phyloP scores from a whole-genome alignment of 108 stramenopile species.

The Fragilariopsis cylindrus region DNA sequence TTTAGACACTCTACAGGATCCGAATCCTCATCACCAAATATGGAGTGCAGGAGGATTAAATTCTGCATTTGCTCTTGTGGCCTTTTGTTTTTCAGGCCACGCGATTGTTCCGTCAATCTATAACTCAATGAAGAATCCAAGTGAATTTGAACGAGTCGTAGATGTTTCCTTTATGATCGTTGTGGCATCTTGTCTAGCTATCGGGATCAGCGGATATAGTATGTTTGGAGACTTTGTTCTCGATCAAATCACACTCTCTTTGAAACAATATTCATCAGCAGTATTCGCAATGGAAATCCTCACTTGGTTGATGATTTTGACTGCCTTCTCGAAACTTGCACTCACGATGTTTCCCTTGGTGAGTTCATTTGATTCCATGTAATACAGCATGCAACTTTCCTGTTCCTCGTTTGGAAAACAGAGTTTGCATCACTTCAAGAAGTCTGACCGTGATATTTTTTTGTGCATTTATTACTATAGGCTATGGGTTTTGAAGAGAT shows the following conservation, averaged over 20 bases:
- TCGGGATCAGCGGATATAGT: constrained; percentile 69
- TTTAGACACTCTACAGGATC: constrained; percentile 15
- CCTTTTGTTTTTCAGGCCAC: constrained; percentile 80
- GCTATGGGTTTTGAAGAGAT: constrained; percentile 86
- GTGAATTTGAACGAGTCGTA: constrained; percentile 75
- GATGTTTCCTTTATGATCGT: constrained; percentile 62
- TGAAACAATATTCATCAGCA: constrained; percentile 53
- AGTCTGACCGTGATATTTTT: neutral
- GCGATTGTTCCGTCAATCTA: constrained; percentile 82
- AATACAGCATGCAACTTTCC: too few species aligned
- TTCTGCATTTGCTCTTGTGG: constrained; percentile 67
- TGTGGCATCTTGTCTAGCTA: constrained; percentile 49
- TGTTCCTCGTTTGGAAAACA: too few species aligned
- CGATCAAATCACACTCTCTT: constrained; percentile 80
- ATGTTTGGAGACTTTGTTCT: constrained; percentile 78
- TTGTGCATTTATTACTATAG: too few species aligned
- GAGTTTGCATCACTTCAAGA: too few species aligned
- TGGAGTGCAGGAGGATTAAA: constrained; percentile 49
- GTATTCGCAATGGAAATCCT: constrained; percentile 56
- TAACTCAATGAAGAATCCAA: constrained; percentile 73
- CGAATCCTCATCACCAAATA: constrained; percentile 37
- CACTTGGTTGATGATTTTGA: constrained; percentile 83
- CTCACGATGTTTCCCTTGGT: constrained; percentile 78
- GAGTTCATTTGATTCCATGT: too few species aligned
- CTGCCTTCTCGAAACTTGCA: constrained; percentile 75